Evolutionary conservation across 306 rosid species (phyloP).

Genomic region (Macrotyloma uniflorum): DNA sequence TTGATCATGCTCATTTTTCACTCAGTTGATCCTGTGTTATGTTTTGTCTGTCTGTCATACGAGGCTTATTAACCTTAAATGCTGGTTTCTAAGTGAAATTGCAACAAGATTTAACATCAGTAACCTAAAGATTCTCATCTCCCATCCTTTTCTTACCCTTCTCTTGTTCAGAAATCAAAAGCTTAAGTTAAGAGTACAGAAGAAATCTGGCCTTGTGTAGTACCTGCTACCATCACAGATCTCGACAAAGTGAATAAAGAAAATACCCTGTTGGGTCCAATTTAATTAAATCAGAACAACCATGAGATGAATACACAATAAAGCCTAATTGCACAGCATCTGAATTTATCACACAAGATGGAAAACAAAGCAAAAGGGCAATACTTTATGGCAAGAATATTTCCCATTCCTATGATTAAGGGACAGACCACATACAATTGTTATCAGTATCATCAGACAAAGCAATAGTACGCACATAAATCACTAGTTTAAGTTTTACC

Average conservation of each 20-base stretch:
- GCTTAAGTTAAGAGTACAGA: neutral
- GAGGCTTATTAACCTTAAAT: neutral
- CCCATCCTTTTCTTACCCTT: constrained; percentile 3
- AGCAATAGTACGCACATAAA: neutral
- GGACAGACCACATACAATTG: neutral
- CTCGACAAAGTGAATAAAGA: neutral
- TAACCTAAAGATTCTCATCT: constrained; percentile 8
- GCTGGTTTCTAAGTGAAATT: neutral
- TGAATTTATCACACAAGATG: neutral
- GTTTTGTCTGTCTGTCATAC: neutral
- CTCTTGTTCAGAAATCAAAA: neutral
- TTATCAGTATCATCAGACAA: neutral
- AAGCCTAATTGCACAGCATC: neutral
- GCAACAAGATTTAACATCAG: neutral
- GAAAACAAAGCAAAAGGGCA: neutral
- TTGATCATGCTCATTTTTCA: neutral
- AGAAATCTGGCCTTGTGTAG: neutral
- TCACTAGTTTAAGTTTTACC: neutral
- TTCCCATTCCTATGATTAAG: neutral
- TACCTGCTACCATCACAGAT: neutral
- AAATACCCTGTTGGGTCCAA: neutral
- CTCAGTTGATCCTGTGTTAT: neutral
- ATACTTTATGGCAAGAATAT: neutral
- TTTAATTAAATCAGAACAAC: neutral
- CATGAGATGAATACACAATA: neutral